Conservation (phyloP, 495 filamentous ascomycete genomes). For the Baudoinia panamericana region DNA sequence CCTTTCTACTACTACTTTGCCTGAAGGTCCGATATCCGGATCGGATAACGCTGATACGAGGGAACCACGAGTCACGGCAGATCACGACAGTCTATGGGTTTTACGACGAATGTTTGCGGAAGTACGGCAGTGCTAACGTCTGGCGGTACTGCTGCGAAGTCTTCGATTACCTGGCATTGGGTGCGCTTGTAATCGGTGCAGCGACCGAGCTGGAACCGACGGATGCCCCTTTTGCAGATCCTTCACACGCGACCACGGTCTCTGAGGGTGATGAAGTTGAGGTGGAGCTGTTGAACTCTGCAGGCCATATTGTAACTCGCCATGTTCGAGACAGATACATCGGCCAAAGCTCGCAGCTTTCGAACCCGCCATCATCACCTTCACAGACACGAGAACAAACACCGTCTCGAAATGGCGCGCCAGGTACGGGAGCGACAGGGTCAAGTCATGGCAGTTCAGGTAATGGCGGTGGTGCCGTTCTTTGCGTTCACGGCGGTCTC, state of each 20-base stretch:
- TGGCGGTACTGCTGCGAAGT: constrained; percentile 97
- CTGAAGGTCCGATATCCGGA: constrained; percentile 97
- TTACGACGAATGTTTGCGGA: constrained; percentile 95
- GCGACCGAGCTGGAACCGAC: constrained; percentile 54
- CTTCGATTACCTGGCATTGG: constrained; percentile 96
- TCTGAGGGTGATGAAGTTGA: constrained; percentile 60
- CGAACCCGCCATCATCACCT: constrained; percentile 28
- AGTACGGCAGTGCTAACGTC: constrained; percentile 92
- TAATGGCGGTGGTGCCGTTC: constrained; percentile 59
- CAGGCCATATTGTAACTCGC: constrained; percentile 61
- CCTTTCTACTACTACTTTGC: constrained; percentile 84
- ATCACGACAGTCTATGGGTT: constrained; percentile 98
- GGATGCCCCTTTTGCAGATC: constrained; percentile 31
- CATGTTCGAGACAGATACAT: constrained; percentile 40
- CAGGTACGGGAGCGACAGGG: constrained; percentile 55
- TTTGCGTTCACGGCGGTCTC: constrained; percentile 91
- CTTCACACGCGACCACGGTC: constrained; percentile 26
- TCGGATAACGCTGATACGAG: constrained; percentile 90
- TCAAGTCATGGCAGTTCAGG: constrained; percentile 49
- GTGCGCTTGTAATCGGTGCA: constrained; percentile 84
- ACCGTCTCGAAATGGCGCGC: constrained; percentile 44
- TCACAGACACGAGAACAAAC: constrained; percentile 10
- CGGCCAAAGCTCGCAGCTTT: constrained; percentile 30
- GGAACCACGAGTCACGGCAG: constrained; percentile 94
- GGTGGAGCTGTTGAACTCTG: constrained; percentile 78